Conservation (phyloP, 805 yeast genomes). For the Sungouiella thailandica region DNA sequence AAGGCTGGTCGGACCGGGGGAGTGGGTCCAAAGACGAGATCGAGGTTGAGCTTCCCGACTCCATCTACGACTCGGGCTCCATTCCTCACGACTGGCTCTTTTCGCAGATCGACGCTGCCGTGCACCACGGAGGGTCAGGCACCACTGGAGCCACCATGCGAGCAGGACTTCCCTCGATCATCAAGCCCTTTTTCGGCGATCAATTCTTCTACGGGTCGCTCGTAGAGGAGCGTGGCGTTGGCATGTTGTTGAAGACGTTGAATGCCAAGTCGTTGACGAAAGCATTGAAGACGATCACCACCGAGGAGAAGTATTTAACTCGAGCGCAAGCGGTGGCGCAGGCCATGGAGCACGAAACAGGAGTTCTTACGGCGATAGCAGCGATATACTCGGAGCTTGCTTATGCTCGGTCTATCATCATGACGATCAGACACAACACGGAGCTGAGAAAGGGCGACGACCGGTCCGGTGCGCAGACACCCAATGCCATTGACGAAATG, state of each 20-base stretch:
- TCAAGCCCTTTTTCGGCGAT: slow-evolving; percentile 95
- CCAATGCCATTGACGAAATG: slow-evolving; percentile 17
- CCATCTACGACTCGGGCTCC: slow-evolving; percentile 63
- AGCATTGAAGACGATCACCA: slow-evolving; percentile 66
- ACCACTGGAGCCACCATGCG: slow-evolving; percentile 90
- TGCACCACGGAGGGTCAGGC: slow-evolving; percentile 97
- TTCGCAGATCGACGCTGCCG: slow-evolving; percentile 85
- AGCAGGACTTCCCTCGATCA: slow-evolving; percentile 82
- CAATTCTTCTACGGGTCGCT: slow-evolving; percentile 88
- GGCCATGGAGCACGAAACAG: slow-evolving; percentile 67
- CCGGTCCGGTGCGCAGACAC: slow-evolving; percentile 25
- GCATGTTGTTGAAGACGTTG: slow-evolving; percentile 64
- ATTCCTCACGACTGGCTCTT: slow-evolving; percentile 95
- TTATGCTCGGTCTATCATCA: slow-evolving; percentile 60
- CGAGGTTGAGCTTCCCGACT: slow-evolving; percentile 54
- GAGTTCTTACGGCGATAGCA: slow-evolving; percentile 72
- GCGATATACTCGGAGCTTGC: slow-evolving; percentile 75
- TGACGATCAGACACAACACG: slow-evolving; percentile 38
- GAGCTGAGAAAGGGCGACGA: slow-evolving; percentile 20
- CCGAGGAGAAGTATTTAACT: slow-evolving; percentile 59
- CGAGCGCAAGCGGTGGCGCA: slow-evolving; percentile 63
- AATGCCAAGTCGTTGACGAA: slow-evolving; percentile 57
- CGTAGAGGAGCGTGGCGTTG: slow-evolving; percentile 86
- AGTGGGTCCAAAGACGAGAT: slow-evolving; percentile 27
- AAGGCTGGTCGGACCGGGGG: slow-evolving; percentile 90